Percentiles rank a stretch among this genome's conserved stretches.
These are phyloP conservation scores for Colletotrichum abscissum DNA, from an alignment of 2,329 filamentous ascomycete species.

Conservation along the genomic window DNA sequence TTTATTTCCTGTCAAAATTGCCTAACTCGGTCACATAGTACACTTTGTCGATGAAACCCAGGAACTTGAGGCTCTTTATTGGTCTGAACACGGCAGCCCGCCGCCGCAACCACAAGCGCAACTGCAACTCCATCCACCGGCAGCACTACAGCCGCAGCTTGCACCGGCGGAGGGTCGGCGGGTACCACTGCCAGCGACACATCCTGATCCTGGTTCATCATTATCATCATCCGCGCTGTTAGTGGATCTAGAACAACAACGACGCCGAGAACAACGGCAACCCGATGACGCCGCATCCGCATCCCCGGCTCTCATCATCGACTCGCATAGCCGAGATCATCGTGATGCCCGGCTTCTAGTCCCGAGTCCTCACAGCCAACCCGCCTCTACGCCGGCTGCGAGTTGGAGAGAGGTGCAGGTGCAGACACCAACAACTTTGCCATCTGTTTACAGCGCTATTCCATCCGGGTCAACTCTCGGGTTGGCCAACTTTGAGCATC, in stretches of 20 bases:
- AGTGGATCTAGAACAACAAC: too few species aligned
- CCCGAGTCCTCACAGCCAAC: not conserved
- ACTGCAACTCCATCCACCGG: too few species aligned
- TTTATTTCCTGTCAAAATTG: not conserved
- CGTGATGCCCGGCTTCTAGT: not conserved
- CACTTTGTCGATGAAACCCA: conserved; percentile 30
- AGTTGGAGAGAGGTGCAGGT: conserved; percentile 29
- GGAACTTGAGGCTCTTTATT: conserved; percentile 28
- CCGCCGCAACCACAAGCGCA: not conserved
- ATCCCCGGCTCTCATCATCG: not conserved
- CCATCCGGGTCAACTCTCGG: conserved; percentile 10
- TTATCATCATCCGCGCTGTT: too few species aligned
- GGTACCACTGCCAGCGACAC: not conserved
- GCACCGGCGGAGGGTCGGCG: not conserved
- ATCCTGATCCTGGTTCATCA: too few species aligned
- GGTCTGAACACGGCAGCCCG: conserved; percentile 11
- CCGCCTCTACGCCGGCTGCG: not conserved
- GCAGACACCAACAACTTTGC: not conserved
- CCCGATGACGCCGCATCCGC: not conserved
- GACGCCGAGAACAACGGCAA: not conserved
- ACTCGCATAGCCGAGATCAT: not conserved
- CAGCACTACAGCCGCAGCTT: too few species aligned
- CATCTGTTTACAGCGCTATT: conserved; percentile 9
- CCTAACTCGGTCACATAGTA: conserved; percentile 4
- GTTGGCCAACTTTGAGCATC: conserved; percentile 29